These are phyloP conservation scores for Hericium erinaceus DNA, from an alignment of 768 basidiomycete species.

Conservation along the genomic window DNA sequence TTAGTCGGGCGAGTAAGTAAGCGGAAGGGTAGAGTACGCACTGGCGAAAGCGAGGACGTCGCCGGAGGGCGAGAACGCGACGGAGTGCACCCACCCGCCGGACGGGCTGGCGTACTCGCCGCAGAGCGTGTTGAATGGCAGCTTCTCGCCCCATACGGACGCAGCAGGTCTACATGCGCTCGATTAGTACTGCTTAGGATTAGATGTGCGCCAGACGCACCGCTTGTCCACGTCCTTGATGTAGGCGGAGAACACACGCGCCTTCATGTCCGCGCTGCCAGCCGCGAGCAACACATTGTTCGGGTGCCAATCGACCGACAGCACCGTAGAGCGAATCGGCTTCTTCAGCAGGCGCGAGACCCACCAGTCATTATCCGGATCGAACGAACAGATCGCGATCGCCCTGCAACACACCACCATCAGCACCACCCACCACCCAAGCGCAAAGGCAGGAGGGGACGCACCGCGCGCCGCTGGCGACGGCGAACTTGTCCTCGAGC, in stretches of 20 bases:
- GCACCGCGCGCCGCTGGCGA: conserved; percentile 91
- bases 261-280: conserved; percentile 97
- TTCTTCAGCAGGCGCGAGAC: conserved; percentile 95
- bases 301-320: conserved; percentile 96
- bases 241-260: conserved; percentile 94
- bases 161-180: conserved; percentile 57
- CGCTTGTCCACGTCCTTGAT: conserved; percentile 97
- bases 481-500: conserved; percentile 96
- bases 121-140: conserved; percentile 96
- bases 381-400: conserved; percentile 94
- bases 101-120: conserved; percentile 85
- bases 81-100: conserved; percentile 96
- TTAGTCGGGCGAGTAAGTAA: not conserved
- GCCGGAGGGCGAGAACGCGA: conserved; percentile 96
- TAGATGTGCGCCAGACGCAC: conserved; percentile 28
- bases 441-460: conserved; percentile 6
- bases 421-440: not conserved
- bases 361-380: conserved; percentile 99
- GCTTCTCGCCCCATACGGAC: conserved; percentile 93
- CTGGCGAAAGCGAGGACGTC: conserved; percentile 88
- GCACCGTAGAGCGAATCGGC: conserved; percentile 90
- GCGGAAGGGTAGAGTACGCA: conserved; percentile 32
- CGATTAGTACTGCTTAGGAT: not conserved
- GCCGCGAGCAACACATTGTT: conserved; percentile 97
- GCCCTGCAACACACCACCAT: conserved; percentile 39